phyloP scores from a whole-genome alignment of 73 alveolate species.

The Blepharisma japonicum region DNA sequence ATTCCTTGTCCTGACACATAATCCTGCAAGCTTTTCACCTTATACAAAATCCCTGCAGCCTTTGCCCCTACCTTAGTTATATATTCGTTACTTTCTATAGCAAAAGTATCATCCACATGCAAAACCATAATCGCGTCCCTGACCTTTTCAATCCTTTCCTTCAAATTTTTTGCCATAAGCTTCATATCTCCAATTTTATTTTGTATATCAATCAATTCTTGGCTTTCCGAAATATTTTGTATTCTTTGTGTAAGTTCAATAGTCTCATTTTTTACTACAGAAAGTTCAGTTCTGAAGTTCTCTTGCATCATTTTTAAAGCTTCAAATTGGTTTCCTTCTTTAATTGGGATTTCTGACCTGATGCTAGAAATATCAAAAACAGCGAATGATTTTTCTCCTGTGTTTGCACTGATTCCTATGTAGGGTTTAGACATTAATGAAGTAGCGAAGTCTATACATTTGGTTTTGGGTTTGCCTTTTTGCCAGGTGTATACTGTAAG shows the following conservation, averaged over 20 bases:
- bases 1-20: too few relatives aligned
- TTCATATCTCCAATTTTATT: neutral
- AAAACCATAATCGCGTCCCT: neutral
- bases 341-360: neutral
- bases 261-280: neutral
- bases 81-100: neutral
- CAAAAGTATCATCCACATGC: conserved; percentile 14
- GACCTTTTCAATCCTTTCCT: neutral
- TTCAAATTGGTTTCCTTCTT: neutral
- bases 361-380: neutral
- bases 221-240: neutral
- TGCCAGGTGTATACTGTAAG: too few relatives aligned
- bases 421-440: neutral
- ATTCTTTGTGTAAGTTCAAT: neutral
- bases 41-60: too few relatives aligned
- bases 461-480: too few relatives aligned
- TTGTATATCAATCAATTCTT: neutral
- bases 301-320: neutral
- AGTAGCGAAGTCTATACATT: neutral
- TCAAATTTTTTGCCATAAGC: neutral
- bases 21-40: too few relatives aligned
- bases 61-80: neutral
- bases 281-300: neutral
- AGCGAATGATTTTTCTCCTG: neutral
- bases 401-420: conserved; percentile 4